Evolutionary conservation across 2,329 filamentous ascomycete species (phyloP).

Genomic region (Cladosporium sp.): DNA sequence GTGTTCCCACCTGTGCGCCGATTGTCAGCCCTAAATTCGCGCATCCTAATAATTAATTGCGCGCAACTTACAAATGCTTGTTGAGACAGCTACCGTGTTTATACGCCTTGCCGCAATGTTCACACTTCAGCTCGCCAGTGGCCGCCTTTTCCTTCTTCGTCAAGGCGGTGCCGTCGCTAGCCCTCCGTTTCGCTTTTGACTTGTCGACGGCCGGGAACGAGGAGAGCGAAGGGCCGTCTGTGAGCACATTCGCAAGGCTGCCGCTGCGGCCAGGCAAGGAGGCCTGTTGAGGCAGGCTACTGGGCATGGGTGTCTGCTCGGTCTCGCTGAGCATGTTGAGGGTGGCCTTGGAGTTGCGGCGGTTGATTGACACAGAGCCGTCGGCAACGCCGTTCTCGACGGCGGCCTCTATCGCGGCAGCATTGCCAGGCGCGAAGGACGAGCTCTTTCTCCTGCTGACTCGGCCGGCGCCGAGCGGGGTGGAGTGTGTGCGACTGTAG

Average conservation of each 20-base stretch:
- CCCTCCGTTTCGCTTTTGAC: conserved; percentile 58
- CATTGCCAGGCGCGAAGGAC: conserved; percentile 71
- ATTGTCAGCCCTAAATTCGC: conserved; percentile 5
- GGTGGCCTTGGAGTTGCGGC: conserved; percentile 67
- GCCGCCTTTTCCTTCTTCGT: conserved; percentile 79
- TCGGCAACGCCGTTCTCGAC: conserved; percentile 61
- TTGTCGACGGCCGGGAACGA: conserved; percentile 49
- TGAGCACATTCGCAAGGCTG: conserved; percentile 54
- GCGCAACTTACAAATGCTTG: conserved; percentile 91
- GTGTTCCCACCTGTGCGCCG: conserved; percentile 84
- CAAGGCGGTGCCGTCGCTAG: conserved; percentile 84
- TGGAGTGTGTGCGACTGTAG: conserved; percentile 73
- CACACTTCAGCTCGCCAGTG: conserved; percentile 86
- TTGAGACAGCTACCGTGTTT: conserved; percentile 99
- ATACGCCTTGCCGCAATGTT: conserved; percentile 98
- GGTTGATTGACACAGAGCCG: conserved; percentile 58
- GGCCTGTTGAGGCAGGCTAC: conserved; percentile 61
- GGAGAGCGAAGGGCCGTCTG: conserved; percentile 65
- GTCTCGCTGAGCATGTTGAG: conserved; percentile 52
- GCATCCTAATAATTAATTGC: background rate
- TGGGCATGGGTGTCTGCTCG: conserved; percentile 62
- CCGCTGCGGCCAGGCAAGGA: conserved; percentile 38
- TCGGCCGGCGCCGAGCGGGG: conserved; percentile 74
- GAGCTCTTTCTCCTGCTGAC: conserved; percentile 94
- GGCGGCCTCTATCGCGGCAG: conserved; percentile 72